Conservation (phyloP, 192 early-diverging fungal species). For the Podila epicladia region DNA sequence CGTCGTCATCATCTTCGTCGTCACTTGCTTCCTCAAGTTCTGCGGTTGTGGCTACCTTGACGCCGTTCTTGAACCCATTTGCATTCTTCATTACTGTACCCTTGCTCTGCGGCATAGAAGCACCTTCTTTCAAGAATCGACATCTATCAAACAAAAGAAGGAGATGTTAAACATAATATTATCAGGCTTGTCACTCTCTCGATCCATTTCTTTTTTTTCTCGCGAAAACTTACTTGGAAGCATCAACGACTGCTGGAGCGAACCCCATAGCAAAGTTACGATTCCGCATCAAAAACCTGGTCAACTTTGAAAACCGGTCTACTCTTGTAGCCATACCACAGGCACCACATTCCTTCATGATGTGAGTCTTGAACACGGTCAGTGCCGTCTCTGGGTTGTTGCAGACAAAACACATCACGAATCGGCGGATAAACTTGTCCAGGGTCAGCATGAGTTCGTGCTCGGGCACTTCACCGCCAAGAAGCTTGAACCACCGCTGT, state of each 20-base stretch:
- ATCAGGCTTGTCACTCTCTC: background rate
- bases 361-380: slow-evolving; percentile 35
- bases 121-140: slow-evolving; percentile 83
- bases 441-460: slow-evolving; percentile 59
- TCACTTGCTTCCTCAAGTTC: slow-evolving; percentile 42
- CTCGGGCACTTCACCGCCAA: slow-evolving; percentile 17
- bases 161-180: background rate
- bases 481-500: slow-evolving; percentile 37
- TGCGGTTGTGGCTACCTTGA: slow-evolving; percentile 36
- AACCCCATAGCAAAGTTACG: slow-evolving; percentile 38
- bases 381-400: slow-evolving; percentile 97
- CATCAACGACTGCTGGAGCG: slow-evolving; percentile 13
- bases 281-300: slow-evolving; percentile 47
- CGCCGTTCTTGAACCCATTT: slow-evolving; percentile 60
- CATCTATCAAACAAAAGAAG: slow-evolving; percentile 11
- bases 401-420: slow-evolving; percentile 92
- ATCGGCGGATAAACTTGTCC: slow-evolving; percentile 93
- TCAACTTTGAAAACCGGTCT: slow-evolving; percentile 54
- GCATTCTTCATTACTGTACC: slow-evolving; percentile 60
- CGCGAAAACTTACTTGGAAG: slow-evolving; percentile 24
- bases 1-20: slow-evolving; percentile 60
- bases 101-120: slow-evolving; percentile 40
- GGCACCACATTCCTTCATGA: slow-evolving; percentile 49
- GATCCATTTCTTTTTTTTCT: too few species aligned
- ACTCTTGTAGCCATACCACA: slow-evolving; percentile 57